Percentiles rank a stretch among this genome's conserved stretches.
These are phyloP conservation scores for Prototheca wickerhamii DNA, from an alignment of 163 green algal species.

Conservation along the genomic window DNA sequence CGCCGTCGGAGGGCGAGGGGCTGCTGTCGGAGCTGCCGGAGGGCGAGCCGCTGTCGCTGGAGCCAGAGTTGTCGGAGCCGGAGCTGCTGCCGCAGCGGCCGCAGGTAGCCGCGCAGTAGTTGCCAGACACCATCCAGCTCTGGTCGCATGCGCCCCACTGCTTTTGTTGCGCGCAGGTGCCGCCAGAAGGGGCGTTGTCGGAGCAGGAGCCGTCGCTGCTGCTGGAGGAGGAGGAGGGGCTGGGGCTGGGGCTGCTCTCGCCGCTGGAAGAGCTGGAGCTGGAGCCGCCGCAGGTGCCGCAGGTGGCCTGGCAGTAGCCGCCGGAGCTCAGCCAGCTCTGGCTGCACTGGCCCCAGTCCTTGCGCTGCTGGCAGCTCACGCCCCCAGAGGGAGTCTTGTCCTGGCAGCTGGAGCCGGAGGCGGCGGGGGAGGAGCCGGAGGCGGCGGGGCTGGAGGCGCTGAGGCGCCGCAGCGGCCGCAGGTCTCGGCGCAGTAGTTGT, in stretches of 20 bases:
- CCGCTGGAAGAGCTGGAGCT: background rate
- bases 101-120: constrained; percentile 43
- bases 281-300: constrained; percentile 26
- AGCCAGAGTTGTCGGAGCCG: too few species aligned
- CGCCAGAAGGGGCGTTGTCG: constrained; percentile 15
- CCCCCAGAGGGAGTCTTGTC: constrained; percentile 3
- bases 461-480: constrained; percentile 7
- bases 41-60: background rate
- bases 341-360: constrained; percentile 44
- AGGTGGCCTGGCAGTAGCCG: constrained; percentile 38
- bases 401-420: background rate
- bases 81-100: constrained; percentile 20
- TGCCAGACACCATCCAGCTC: constrained; percentile 26
- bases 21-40: too few species aligned
- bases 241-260: background rate
- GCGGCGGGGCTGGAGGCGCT: background rate
- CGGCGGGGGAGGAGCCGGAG: background rate
- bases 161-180: constrained; percentile 23
- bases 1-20: too few species aligned
- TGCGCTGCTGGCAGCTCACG: constrained; percentile 16
- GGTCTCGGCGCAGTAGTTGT: constrained; percentile 6
- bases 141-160: constrained; percentile 44
- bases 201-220: background rate
- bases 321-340: constrained; percentile 28
- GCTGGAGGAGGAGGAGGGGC: background rate